phyloP scores from a whole-genome alignment of 768 basidiomycete species.

The Phaffia tasmanica region DNA sequence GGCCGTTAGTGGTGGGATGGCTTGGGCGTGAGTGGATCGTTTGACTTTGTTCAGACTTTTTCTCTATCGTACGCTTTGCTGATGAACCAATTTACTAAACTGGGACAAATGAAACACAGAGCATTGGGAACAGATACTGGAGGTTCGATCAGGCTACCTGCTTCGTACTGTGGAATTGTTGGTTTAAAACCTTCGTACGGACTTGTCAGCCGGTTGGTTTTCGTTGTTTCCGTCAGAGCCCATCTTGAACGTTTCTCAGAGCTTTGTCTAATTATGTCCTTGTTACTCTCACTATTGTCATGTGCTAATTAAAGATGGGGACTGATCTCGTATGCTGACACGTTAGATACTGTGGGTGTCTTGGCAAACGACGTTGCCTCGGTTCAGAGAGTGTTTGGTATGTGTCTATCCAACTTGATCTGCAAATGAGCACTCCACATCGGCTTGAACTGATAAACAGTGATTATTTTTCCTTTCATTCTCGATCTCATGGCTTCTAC shows the following conservation, averaged over 20 bases:
- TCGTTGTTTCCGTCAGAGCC: neutral
- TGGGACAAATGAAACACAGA: slow-evolving; percentile 41
- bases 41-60: slow-evolving; percentile 3
- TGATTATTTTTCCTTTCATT: neutral
- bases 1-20: slow-evolving; percentile 74
- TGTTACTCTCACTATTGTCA: neutral
- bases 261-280: neutral
- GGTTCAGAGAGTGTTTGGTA: slow-evolving; percentile 55
- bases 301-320: slow-evolving; percentile 54
- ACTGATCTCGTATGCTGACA: slow-evolving; percentile 84
- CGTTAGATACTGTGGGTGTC: slow-evolving; percentile 85
- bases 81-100: neutral
- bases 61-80: no score
- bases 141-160: slow-evolving; percentile 83
- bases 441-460: neutral
- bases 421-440: neutral
- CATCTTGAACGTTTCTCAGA: neutral
- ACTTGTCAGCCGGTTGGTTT: slow-evolving; percentile 63
- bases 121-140: slow-evolving; percentile 92
- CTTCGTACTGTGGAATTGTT: slow-evolving; percentile 82
- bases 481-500: neutral
- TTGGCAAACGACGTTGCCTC: slow-evolving; percentile 49
- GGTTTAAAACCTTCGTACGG: slow-evolving; percentile 95
- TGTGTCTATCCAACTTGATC: slow-evolving; percentile 29
- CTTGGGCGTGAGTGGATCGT: slow-evolving; percentile 56